Evolutionary conservation across 345 rosid species (phyloP).

Genomic region (Anastatica hierochuntica): DNA sequence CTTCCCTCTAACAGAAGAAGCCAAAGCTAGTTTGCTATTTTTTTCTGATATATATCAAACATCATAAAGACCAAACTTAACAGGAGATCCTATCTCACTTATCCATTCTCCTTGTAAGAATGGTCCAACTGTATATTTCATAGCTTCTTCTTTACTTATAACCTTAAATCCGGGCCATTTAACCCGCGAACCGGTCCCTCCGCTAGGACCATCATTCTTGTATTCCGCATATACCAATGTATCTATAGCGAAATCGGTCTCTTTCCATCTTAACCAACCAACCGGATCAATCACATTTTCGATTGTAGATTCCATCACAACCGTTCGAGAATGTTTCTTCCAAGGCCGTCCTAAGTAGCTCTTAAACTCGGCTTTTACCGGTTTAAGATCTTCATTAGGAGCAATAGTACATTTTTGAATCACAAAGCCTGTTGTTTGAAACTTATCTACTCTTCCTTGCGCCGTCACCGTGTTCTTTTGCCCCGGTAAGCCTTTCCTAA

Average conservation of each 20-base stretch:
- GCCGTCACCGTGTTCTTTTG: constrained; percentile 61
- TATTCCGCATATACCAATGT: constrained; percentile 63
- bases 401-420: constrained; percentile 54
- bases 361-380: constrained; percentile 28
- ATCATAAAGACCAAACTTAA: constrained; percentile 34
- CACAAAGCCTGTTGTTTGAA: constrained; percentile 65
- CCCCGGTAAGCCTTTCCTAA: constrained; percentile 44
- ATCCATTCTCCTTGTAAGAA: constrained; percentile 63
- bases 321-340: constrained; percentile 55
- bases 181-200: constrained; percentile 40
- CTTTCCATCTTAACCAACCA: constrained; percentile 65
- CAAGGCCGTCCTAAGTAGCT: constrained; percentile 81
- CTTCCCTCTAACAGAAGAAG: no score
- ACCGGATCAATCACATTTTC: constrained; percentile 58
- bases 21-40: no score
- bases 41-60: no score
- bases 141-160: constrained; percentile 37
- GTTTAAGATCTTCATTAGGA: constrained; percentile 36
- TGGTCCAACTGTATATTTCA: constrained; percentile 44
- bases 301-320: constrained; percentile 64
- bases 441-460: constrained; percentile 50
- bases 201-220: constrained; percentile 53
- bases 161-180: constrained; percentile 64
- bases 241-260: constrained; percentile 32
- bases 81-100: constrained; percentile 24